Base-by-base conservation (phyloP, 768 basidiomycete species). In the Termitomyces sp. region DNA sequence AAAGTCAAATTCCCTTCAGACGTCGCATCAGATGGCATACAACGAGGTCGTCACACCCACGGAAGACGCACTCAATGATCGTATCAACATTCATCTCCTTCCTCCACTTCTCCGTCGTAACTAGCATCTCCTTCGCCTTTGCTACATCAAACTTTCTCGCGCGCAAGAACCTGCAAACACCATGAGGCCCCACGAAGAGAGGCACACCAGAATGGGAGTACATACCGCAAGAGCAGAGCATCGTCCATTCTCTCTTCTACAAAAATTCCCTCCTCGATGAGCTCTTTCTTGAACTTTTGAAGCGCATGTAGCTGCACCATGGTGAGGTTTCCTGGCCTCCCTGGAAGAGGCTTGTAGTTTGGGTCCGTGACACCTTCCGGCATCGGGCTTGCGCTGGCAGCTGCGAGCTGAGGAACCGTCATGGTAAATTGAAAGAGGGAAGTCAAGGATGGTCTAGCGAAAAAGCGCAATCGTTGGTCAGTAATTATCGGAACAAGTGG, bases 101-200 rank as follows among this genome's bases (percentile, higher is more conserved):
- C 69, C 96, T 81, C 97, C 96, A 99, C 61, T 93, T 72, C 70
- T 98, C 94, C 51, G 83, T 83, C 35, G 76, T 71, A 54, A 87
- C 63, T 60, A 96, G 71, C 96, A 98, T 99, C 62, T 74, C 72
- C 75, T 94, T 96, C 11, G 93, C 80, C 67, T 84, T 84, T 38
- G 68, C 67, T 5, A 97, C 69, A 73, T 98, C 93, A 59, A 98
- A 99, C 70, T 89, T 94, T 62, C 97, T 80, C 5, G 96, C 97
- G 26, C 97, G 81, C 58, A 98, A 74, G 74, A 96, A 99, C 64
- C 94, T 92, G 57, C 17, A 40, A 14, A 44, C 21, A 30, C 32
- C 10, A 41, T n/a, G n/a, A n/a, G 15, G n/a, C 8, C 21, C 14
- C 14, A 30, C 11, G 26, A 41, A 19, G n/a, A 14, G 5, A 35